Evolutionary conservation across 345 rosid genomes (phyloP).

Genomic region (Brassica cretica): DNA sequence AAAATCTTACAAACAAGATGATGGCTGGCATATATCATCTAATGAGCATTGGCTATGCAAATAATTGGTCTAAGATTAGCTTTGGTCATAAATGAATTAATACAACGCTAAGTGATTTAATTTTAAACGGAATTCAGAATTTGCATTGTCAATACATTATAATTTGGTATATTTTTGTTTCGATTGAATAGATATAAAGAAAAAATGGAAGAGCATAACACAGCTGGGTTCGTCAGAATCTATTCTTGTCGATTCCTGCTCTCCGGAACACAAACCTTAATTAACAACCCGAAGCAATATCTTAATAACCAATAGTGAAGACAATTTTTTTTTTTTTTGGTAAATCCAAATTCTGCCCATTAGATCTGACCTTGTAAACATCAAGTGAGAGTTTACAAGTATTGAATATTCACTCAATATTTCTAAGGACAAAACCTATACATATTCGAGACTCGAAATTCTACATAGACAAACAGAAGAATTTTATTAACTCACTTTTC

Average conservation of each 20-base stretch:
- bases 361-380: slow-evolving; percentile 38
- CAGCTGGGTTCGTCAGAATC: slow-evolving; percentile 35
- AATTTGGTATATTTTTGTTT: neutral
- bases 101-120: neutral
- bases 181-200: neutral
- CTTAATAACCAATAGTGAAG: slow-evolving; percentile 15
- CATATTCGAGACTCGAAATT: neutral
- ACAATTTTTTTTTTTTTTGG: neutral
- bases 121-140: neutral
- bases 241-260: slow-evolving; percentile 40
- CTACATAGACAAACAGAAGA: neutral
- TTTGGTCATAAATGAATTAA: neutral
- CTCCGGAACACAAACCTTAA: slow-evolving; percentile 33
- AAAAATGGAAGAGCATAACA: slow-evolving; percentile 17
- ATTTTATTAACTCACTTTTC: neutral
- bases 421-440: neutral
- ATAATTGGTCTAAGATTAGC: neutral
- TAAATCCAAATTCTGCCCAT: neutral
- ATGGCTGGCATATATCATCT: neutral
- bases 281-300: slow-evolving; percentile 36
- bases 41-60: neutral
- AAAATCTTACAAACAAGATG: neutral
- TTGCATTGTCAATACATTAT: neutral
- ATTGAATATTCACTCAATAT: neutral
- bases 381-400: neutral